These are phyloP conservation scores for Trypanosoma scelopori DNA, from an alignment of 208 protist species.

Conservation along the genomic window DNA sequence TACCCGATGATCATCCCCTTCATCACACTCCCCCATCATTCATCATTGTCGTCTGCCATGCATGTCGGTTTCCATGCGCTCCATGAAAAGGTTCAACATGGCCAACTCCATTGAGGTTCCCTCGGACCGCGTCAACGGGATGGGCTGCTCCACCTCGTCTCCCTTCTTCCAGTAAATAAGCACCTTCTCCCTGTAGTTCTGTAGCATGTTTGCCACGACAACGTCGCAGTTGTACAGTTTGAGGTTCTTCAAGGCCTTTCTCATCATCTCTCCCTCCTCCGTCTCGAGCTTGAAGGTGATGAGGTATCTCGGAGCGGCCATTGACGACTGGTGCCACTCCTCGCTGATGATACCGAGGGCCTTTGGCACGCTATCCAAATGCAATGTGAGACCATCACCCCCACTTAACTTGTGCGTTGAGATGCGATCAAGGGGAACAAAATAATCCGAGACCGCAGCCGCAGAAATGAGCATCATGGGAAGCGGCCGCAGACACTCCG, in stretches of 20 bases:
- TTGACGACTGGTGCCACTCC: slow-evolving; percentile 33
- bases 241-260: slow-evolving; percentile 75
- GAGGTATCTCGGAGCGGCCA: slow-evolving; percentile 27
- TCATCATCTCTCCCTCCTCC: slow-evolving; percentile 53
- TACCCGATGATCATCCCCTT: too few relatives aligned
- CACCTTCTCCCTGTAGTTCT: slow-evolving; percentile 79
- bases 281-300: slow-evolving; percentile 89
- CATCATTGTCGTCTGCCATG: too few relatives aligned
- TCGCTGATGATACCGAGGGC: slow-evolving; percentile 50
- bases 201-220: slow-evolving; percentile 84
- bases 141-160: slow-evolving; percentile 2
- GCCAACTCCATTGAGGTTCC: slow-evolving; percentile 49
- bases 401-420: slow-evolving; percentile 79
- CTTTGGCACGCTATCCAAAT: slow-evolving; percentile 74
- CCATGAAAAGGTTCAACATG: slow-evolving; percentile 48
- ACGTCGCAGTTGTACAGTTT: slow-evolving; percentile 60
- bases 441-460: slow-evolving; percentile 86
- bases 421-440: slow-evolving; percentile 56
- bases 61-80: slow-evolving; percentile 19
- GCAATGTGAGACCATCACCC: slow-evolving; percentile 60
- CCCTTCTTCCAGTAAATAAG: slow-evolving; percentile 53
- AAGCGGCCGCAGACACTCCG: slow-evolving; percentile 13
- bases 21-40: too few relatives aligned
- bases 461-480: slow-evolving; percentile 76
- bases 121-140: slow-evolving; percentile 29